Conservation (phyloP, 805 yeast species). For the Starmera pachycereana region DNA sequence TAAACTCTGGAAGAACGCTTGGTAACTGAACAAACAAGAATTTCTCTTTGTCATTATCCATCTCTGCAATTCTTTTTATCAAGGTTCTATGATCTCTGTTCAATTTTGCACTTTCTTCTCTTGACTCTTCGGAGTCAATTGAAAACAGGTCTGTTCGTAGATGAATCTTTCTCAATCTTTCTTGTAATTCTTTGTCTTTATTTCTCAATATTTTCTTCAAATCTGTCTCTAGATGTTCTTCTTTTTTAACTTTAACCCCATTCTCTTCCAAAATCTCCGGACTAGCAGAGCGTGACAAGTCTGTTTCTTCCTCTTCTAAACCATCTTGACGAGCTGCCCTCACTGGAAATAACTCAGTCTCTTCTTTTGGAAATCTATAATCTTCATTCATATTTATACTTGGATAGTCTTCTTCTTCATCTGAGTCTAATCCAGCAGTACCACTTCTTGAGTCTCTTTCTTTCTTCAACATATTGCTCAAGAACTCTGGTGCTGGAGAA, state of each 20-base stretch:
- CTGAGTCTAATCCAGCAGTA: conserved; percentile 22
- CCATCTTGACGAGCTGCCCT: conserved; percentile 50
- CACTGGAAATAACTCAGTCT: conserved; percentile 55
- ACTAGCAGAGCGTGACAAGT: conserved; percentile 10
- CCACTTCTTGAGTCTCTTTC: conserved; percentile 11
- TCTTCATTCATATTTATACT: conserved; percentile 58
- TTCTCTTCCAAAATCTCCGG: conserved; percentile 20
- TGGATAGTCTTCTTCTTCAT: conserved; percentile 29
- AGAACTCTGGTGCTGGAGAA: conserved; percentile 32
- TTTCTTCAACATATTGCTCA: conserved; percentile 24
- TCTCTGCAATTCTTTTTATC: conserved; percentile 13
- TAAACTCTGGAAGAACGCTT: conserved; percentile 24
- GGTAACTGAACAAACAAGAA: conserved; percentile 31
- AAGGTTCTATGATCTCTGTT: conserved; percentile 30
- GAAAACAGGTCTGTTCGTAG: conserved; percentile 19
- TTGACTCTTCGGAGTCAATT: conserved; percentile 22
- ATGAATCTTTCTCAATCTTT: conserved; percentile 19
- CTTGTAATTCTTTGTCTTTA: conserved; percentile 18
- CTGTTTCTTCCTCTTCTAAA: conserved; percentile 36
- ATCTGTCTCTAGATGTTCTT: conserved; percentile 12
- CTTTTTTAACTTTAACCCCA: conserved; percentile 15
- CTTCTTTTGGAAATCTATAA: conserved; percentile 35
- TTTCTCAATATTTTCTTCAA: conserved; percentile 11
- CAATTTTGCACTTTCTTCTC: conserved; percentile 25
- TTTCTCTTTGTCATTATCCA: conserved; percentile 23